These are phyloP conservation scores for Dissophora ornata DNA, from an alignment of 192 early-diverging fungal genomes.

Conservation along the genomic window DNA sequence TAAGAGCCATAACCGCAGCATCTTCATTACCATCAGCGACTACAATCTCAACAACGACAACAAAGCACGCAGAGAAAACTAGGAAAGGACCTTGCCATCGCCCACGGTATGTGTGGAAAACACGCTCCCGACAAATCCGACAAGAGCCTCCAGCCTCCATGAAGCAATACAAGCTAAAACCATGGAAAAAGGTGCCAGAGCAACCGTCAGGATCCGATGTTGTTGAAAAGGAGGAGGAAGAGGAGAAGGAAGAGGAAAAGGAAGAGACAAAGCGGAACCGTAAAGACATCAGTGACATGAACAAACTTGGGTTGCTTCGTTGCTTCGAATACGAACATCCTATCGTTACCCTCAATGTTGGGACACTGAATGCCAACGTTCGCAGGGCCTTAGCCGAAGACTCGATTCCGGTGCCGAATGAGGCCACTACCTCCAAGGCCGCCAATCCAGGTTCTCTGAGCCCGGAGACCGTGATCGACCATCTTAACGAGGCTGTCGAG, in stretches of 20 bases:
- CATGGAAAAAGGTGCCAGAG: neutral
- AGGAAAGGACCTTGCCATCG: constrained; percentile 18
- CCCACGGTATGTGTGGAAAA: neutral
- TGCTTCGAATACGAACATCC: constrained; percentile 1
- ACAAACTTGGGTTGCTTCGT: neutral
- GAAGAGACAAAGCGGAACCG: too few species aligned
- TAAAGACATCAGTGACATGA: too few species aligned
- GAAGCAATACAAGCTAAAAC: constrained; percentile 7
- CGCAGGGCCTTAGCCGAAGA: neutral
- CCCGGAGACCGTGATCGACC: too few species aligned
- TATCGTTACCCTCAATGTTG: constrained; percentile 6
- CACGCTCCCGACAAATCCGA: neutral
- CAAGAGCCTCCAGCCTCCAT: neutral
- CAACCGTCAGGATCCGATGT: neutral
- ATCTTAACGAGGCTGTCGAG: neutral
- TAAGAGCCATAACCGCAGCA: too few species aligned
- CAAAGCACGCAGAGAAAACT: too few species aligned
- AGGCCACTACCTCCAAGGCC: too few species aligned
- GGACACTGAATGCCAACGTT: constrained; percentile 8
- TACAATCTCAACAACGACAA: too few species aligned
- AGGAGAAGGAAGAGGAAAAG: neutral
- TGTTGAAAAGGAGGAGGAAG: neutral
- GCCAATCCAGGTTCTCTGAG: too few species aligned
- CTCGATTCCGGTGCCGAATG: neutral
- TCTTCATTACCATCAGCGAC: too few species aligned